Base-by-base conservation (phyloP, 176 grass and related monocot species). In the Triticum turgidum region DNA sequence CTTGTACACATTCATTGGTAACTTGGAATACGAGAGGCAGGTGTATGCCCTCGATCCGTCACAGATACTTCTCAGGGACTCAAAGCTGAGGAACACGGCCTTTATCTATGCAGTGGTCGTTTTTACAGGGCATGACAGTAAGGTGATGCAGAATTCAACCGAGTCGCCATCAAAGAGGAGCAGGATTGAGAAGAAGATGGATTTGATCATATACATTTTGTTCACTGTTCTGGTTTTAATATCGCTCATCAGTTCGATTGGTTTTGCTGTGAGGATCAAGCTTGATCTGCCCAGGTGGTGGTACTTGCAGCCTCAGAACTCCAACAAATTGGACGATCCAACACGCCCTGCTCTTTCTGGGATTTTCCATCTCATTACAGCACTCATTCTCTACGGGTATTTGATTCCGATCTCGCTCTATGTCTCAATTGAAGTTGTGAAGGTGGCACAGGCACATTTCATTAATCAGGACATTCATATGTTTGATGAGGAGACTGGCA, bases 81-180 rank as follows among this genome's bases (percentile, higher is more conserved):
- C 97, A 5, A 99, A 99, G 78, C 94, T 99, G 32, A 96, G 94
- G 82, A 99, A 99, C 67, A 99, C 97, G 38, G 49, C 88, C 18
- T 99, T 94, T 54, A 90, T 99, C 83, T 99, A 99, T 82, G 97
- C 87, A 6, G 94, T 96, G 20, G 94, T 96, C 61, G 84, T 99
- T 87, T 99, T 99, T 66, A 90, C 94, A 30, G 97, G 97, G 11
- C 97, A 94, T 87, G 97, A 99, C 37, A 99, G 89, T 42, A 99
- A 99, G 85, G 94, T 99, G 25, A 99, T 99, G 97, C 97, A 99
- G 88, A 99, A 99, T 69, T 88, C 97, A 24, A 99, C 97, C 0
- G 73, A 94, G 37, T 96, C 97, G 0, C 97, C 97, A 17, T 96
- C 97, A 49, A 99, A 99, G 80, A 94, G 97, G 80, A 99, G 97